Evolutionary conservation across 768 basidiomycete species (phyloP).

Genomic region (Naganishia kalamii): DNA sequence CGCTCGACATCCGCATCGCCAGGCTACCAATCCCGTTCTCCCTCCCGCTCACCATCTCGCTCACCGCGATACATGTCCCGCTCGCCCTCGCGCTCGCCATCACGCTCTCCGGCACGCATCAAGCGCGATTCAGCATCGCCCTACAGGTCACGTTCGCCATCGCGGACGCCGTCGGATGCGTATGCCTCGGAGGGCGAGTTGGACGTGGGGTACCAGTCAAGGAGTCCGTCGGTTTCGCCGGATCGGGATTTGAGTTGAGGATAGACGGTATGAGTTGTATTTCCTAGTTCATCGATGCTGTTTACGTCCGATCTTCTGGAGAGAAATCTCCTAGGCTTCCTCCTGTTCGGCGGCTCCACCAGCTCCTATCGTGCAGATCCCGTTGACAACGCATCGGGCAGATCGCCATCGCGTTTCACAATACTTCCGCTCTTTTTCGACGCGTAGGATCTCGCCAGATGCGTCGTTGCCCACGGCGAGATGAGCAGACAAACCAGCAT

Average conservation of each 20-base stretch:
- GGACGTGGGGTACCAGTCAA: not conserved
- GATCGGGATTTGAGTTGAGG: constrained; percentile 15
- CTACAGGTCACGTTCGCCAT: not conserved
- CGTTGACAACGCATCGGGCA: too few relatives aligned
- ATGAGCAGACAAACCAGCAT: too few relatives aligned
- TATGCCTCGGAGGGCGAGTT: constrained; percentile 20
- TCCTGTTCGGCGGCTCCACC: too few relatives aligned
- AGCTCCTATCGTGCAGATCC: too few relatives aligned
- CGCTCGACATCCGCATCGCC: not conserved
- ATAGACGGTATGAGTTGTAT: not conserved
- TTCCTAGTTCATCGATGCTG: not conserved
- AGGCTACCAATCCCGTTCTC: not conserved
- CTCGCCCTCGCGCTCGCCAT: constrained; percentile 2
- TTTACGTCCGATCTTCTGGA: not conserved
- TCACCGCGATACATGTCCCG: not conserved
- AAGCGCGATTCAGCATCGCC: not conserved
- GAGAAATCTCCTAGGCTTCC: not conserved
- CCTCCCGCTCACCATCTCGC: constrained; percentile 13
- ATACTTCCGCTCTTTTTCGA: too few relatives aligned
- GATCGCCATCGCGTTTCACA: too few relatives aligned
- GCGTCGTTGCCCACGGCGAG: too few relatives aligned
- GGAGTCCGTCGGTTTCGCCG: constrained; percentile 13
- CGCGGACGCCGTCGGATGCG: constrained; percentile 19
- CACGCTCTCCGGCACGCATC: not conserved
- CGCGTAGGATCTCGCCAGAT: too few relatives aligned